Evolutionary conservation across 148 eudicot genomes (phyloP).

Genomic region (Selenicereus undatus): DNA sequence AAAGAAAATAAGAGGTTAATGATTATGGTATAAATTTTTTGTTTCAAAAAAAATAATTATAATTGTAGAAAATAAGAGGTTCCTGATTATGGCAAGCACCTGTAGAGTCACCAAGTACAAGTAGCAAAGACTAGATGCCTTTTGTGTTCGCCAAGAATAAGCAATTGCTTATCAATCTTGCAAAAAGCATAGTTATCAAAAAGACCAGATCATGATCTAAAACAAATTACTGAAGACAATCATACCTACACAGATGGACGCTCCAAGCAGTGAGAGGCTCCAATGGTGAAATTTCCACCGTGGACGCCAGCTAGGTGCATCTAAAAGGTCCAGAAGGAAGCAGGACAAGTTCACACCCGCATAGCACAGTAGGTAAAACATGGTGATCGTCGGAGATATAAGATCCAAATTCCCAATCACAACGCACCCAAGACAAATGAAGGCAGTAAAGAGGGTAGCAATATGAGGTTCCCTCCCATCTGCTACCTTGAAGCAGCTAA

Average conservation of each 20-base stretch:
- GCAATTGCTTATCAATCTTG: neutral
- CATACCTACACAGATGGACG: constrained; percentile 83
- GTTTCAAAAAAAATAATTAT: no score
- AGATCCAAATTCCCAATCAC: constrained; percentile 96
- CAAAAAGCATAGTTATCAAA: neutral
- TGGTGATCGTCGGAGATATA: constrained; percentile 88
- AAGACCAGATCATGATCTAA: constrained; percentile 6
- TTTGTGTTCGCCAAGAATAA: neutral
- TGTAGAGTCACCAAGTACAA: no score
- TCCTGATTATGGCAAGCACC: no score
- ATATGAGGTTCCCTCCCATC: constrained; percentile 86
- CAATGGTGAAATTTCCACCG: constrained; percentile 99
- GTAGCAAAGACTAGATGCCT: no score
- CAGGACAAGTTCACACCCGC: constrained; percentile 98
- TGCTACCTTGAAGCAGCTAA: constrained; percentile 88
- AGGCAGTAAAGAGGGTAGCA: constrained; percentile 95
- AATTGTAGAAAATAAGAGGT: no score
- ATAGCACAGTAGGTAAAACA: constrained; percentile 95
- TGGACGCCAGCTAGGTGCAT: constrained; percentile 99
- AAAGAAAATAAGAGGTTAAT: no score
- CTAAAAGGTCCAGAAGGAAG: constrained; percentile 94
- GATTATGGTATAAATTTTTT: no score
- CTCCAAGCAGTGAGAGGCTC: constrained; percentile 99
- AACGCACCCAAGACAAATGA: constrained; percentile 89
- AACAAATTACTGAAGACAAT: constrained; percentile 7